Base-by-base conservation (phyloP, 1,139 yeast species). In the Suhomyces bolitotheri region DNA sequence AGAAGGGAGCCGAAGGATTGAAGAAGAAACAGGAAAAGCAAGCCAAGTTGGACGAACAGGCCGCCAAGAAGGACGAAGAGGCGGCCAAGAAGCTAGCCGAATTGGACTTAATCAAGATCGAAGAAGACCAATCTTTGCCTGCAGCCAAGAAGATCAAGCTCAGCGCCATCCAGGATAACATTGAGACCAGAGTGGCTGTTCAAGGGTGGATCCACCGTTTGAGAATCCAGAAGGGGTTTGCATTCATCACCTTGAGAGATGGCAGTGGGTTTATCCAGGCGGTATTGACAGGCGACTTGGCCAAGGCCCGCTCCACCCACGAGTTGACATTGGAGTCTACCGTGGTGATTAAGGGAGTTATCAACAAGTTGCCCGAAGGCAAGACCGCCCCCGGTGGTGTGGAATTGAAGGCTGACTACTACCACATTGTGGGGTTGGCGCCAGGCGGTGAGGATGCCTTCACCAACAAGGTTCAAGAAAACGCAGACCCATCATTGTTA, bases 341-440 rank as follows among this genome's bases (percentile, higher is more conserved):
- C 15, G 73, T 94, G 24, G 60, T 81, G 25, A 67, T 94, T 42
- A 85, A 76, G 59, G 99, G 99, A 62, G 76, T 77, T 21, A 72
- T 94, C 45, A 76, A 78, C 60, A 79, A 83, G 54, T 75, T 94
- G 34, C 97, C 97, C 37, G 97, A 89, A 60, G 98, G 98, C 47
- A 90, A 94, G 64, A 73, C 84, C 49, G 99, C 98, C 5, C 97
- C 97, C 41, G 98, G 97, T 45, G 96, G 96, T 40, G 95, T 92
- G 48, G 99, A 94, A 67, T 76, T 94, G 53, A 74, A 76, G 48
- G 97, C 84, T 37, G 98, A 92, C 64, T 92, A 74, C 69, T 94
- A 88, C 64, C 82, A 83, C 60, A 71, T 94, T 36, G 73, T 90
- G 42, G 96, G 97, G 36, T 75, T 86, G 48, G 98, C 99, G 27